A percentile compares a stretch with the other conserved stretches of the same genome.
These are phyloP conservation scores for Camellia oleifera DNA, from an alignment of 179 eudicot species.

Conservation along the genomic window DNA sequence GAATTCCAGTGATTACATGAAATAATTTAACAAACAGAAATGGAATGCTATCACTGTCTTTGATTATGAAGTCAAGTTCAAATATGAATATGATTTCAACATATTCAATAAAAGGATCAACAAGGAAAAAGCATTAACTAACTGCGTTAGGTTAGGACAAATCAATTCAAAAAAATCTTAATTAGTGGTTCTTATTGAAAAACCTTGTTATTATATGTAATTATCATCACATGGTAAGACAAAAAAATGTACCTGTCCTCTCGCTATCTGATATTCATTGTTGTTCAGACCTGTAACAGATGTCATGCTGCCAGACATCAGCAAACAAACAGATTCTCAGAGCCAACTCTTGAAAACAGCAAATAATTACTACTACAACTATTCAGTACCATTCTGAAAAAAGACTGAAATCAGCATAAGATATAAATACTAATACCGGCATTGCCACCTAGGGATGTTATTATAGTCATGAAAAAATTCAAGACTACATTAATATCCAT, in stretches of 20 bases:
- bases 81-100: no score
- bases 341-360: not conserved
- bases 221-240: not conserved
- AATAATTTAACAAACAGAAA: not conserved
- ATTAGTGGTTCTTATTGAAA: not conserved
- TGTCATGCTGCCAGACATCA: slow-evolving; percentile 61
- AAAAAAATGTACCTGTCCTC: slow-evolving; percentile 71
- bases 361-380: not conserved
- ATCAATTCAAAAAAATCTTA: not conserved
- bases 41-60: not conserved
- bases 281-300: slow-evolving; percentile 90
- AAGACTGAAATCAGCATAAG: not conserved
- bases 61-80: no score
- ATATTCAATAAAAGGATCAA: not conserved
- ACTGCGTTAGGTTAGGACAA: not conserved
- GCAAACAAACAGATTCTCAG: slow-evolving; percentile 20
- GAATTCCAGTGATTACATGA: not conserved
- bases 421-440: no score
- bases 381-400: not conserved
- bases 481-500: not conserved
- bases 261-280: slow-evolving; percentile 83
- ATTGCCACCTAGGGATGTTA: not conserved
- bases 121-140: not conserved
- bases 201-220: not conserved
- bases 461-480: not conserved